Base-by-base conservation (phyloP, 2,329 filamentous ascomycete genomes). In the Colletotrichum tanaceti region DNA sequence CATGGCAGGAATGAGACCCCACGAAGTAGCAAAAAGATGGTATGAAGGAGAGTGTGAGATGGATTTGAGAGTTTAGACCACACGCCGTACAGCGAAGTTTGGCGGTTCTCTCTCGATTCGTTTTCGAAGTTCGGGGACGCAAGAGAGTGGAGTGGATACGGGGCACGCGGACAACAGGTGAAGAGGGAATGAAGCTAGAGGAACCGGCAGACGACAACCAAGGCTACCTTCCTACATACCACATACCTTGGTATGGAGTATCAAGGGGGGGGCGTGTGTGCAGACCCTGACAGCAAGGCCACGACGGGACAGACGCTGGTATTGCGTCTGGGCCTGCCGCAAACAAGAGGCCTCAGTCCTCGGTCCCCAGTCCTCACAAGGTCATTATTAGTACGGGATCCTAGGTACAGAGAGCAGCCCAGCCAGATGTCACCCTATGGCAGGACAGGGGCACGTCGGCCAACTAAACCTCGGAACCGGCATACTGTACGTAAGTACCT, bases 1-100 rank as follows among this genome's bases (percentile, higher is more conserved):
- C 54, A 61, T 62, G 52, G 53, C 63, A 58, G 52, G 57, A 44
- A 28, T n/a, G 39, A 50, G 46, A 63, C 64, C 58, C 59, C 70
- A 60, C 65, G 63, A 65, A 53, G 67, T 59, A 64, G 66, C 63
- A 60, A 50, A 71, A 59, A 59, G 58, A 68, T 62, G 54, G 61
- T 61, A 66, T 70, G 66, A 63, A 70, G 54, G 65, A 63, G 63
- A 63, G 62, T 65, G 32, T 59, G 57, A 47, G 28, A 24, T 24
- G 58, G 58, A 71, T 57, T 66, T 65, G 60, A 68, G 63, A 57
- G 16, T 66, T 65, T 60, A 68, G 63, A 57, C 9, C 35, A 39
- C 52, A 65, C 24, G 58, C 59, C 46, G 67, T 63, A 55, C 13
- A 20, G 52, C 44, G 32, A 63, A 35, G n/a, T 53, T 32, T 9